Evolutionary conservation across 2,329 filamentous ascomycete species (phyloP).

Genomic region (Colletotrichum lentis): DNA sequence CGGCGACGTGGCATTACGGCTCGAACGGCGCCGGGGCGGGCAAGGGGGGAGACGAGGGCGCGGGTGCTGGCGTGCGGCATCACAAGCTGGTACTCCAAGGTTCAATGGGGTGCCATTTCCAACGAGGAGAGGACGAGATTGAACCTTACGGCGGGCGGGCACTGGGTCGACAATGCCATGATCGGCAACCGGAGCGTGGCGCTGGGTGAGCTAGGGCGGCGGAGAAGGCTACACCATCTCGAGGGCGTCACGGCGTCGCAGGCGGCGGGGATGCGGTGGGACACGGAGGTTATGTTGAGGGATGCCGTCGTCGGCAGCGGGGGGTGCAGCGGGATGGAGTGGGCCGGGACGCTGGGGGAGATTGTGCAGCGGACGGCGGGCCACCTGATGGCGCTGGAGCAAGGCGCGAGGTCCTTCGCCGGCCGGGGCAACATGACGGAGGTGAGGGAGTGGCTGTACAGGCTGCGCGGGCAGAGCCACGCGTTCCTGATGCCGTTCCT

Average conservation of each 20-base stretch:
- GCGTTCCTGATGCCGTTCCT: slow-evolving; percentile 55
- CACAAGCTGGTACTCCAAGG: slow-evolving; percentile 55
- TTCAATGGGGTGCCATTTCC: slow-evolving; percentile 39
- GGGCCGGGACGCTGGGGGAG: slow-evolving; percentile 52
- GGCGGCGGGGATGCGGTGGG: slow-evolving; percentile 46
- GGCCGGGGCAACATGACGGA: slow-evolving; percentile 41
- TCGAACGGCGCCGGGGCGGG: slow-evolving; percentile 50
- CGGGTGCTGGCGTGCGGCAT: slow-evolving; percentile 53
- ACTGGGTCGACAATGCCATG: slow-evolving; percentile 46
- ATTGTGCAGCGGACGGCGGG: slow-evolving; percentile 52
- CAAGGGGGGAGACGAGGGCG: slow-evolving; percentile 54
- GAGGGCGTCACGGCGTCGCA: slow-evolving; percentile 45
- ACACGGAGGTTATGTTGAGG: slow-evolving; percentile 46
- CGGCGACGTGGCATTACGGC: slow-evolving; percentile 55
- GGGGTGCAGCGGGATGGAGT: slow-evolving; percentile 54
- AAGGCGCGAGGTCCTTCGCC: slow-evolving; percentile 40
- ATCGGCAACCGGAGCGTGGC: slow-evolving; percentile 42
- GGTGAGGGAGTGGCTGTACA: slow-evolving; percentile 45
- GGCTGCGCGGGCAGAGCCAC: slow-evolving; percentile 51
- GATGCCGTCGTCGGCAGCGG: slow-evolving; percentile 29
- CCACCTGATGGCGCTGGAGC: slow-evolving; percentile 47
- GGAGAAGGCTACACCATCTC: slow-evolving; percentile 51
- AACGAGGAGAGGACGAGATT: slow-evolving; percentile 49
- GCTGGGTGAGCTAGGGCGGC: slow-evolving; percentile 47
- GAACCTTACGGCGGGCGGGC: slow-evolving; percentile 54